Percentiles rank a stretch among this genome's conserved stretches.
phyloP scores from a whole-genome alignment of 257 asterid species.

The Przewalskia tangutica region DNA sequence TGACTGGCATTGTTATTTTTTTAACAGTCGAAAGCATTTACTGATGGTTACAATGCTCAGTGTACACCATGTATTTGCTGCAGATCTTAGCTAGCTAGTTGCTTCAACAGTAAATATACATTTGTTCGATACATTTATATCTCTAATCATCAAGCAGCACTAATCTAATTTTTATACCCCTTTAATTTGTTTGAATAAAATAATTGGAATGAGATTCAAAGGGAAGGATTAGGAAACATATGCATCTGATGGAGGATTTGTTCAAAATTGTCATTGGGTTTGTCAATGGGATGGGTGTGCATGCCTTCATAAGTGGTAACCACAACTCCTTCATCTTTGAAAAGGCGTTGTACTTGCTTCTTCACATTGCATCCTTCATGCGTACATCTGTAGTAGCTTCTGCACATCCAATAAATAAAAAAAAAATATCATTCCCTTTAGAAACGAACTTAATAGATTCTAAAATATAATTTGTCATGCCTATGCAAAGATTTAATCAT shows the following conservation, averaged over 20 bases:
- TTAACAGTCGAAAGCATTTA: not conserved
- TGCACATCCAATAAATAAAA: conserved; percentile 11
- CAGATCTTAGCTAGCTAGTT: not conserved
- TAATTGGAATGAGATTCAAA: not conserved
- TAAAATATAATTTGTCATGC: not conserved
- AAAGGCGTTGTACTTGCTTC: conserved; percentile 62
- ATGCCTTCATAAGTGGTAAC: conserved; percentile 57
- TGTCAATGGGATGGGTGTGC: conserved; percentile 44
- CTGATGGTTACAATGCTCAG: not conserved
- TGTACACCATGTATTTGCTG: not conserved
- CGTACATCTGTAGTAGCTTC: conserved; percentile 63
- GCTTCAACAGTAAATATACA: not conserved
- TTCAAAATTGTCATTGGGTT: conserved; percentile 42
- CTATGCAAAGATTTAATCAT: not conserved
- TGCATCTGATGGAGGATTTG: conserved; percentile 59
- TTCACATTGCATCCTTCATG: conserved; percentile 51
- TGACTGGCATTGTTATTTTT: not conserved
- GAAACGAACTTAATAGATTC: not conserved
- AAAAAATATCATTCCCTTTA: no score
- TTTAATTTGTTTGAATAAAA: not conserved
- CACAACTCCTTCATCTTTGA: conserved; percentile 44
- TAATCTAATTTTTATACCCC: not conserved
- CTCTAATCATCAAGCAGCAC: not conserved
- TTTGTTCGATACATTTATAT: not conserved
- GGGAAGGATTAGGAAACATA: conserved; percentile 22